Percentiles rank a stretch among this genome's conserved stretches.
Conservation (phyloP, 2,329 filamentous ascomycete species). For the Epichloe gansuensis region DNA sequence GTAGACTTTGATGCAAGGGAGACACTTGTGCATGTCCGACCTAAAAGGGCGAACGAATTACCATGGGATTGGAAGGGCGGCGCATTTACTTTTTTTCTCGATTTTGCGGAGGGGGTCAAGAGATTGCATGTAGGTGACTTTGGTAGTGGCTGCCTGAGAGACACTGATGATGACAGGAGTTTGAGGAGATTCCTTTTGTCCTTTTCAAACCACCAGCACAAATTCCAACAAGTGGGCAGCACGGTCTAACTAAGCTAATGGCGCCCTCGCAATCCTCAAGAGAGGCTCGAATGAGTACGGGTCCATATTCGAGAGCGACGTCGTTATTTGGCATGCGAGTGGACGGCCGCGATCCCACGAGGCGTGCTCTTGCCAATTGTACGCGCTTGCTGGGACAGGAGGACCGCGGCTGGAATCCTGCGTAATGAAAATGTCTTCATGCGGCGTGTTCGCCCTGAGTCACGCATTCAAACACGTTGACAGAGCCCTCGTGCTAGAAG, state of each 20-base stretch:
- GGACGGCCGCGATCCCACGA: neutral
- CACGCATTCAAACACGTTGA: neutral
- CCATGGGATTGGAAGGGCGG: neutral
- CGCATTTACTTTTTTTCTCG: neutral
- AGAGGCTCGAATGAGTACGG: no score
- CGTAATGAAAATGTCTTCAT: neutral
- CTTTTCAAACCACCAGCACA: no score
- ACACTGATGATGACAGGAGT: no score
- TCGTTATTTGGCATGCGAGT: conserved; percentile 1
- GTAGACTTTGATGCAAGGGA: neutral
- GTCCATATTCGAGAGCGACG: neutral
- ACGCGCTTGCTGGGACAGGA: neutral
- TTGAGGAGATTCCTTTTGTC: no score
- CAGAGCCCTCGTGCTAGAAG: neutral
- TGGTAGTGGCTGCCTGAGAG: no score
- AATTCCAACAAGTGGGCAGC: no score
- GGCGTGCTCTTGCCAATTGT: neutral
- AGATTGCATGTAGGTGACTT: no score
- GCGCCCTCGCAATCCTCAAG: no score
- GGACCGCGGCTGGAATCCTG: conserved; percentile 1
- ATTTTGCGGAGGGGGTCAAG: no score
- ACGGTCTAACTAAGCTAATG: no score
- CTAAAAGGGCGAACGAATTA: neutral
- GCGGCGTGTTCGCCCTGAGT: neutral
- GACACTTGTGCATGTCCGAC: neutral